Evolutionary conservation across 257 asterid genomes (phyloP).

Genomic region (Petrea volubilis): DNA sequence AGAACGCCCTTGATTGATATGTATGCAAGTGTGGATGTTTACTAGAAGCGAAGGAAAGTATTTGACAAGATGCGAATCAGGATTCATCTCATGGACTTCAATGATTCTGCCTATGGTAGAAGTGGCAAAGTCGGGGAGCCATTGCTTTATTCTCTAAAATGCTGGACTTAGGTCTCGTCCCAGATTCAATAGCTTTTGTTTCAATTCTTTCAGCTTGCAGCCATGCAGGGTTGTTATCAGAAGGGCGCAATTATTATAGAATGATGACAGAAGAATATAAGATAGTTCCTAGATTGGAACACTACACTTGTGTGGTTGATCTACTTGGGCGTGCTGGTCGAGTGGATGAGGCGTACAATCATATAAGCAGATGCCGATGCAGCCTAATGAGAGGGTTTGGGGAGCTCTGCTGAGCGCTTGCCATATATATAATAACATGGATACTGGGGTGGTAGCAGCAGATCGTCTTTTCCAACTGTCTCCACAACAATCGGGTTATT

Average conservation of each 20-base stretch:
- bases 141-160: slow-evolving; percentile 59
- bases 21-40: slow-evolving; percentile 91
- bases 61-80: slow-evolving; percentile 57
- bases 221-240: slow-evolving; percentile 71
- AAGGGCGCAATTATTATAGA: slow-evolving; percentile 56
- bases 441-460: slow-evolving; percentile 77
- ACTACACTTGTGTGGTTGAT: slow-evolving; percentile 86
- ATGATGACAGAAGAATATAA: slow-evolving; percentile 62
- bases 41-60: slow-evolving; percentile 74
- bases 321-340: slow-evolving; percentile 77
- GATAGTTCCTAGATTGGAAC: slow-evolving; percentile 75
- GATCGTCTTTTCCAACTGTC: slow-evolving; percentile 75
- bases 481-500: slow-evolving; percentile 78
- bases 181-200: slow-evolving; percentile 87
- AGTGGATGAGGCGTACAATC: slow-evolving; percentile 68
- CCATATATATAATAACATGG: slow-evolving; percentile 67
- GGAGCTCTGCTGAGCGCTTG: slow-evolving; percentile 85
- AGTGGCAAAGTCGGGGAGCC: slow-evolving; percentile 73
- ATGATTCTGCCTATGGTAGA: slow-evolving; percentile 82
- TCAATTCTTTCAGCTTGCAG: slow-evolving; percentile 92
- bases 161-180: slow-evolving; percentile 53
- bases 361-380: slow-evolving; percentile 56
- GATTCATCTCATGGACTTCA: slow-evolving; percentile 95
- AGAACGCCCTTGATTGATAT: slow-evolving; percentile 85
- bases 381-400: slow-evolving; percentile 82